These are phyloP conservation scores for Gossypium australe DNA, from an alignment of 345 rosid species.

Conservation along the genomic window DNA sequence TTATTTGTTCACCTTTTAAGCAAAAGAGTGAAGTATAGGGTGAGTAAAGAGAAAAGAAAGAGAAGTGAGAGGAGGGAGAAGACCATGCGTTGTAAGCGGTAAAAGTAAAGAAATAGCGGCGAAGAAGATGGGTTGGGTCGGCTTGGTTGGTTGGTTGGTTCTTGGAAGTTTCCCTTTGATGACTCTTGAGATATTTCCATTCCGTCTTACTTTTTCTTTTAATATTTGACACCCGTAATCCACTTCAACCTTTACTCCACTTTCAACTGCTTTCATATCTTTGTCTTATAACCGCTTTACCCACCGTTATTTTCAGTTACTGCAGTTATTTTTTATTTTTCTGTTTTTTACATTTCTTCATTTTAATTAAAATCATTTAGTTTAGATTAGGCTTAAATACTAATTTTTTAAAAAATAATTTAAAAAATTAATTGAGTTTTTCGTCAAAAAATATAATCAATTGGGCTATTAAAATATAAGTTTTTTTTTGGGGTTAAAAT, in stretches of 20 bases:
- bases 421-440: no score
- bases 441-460: no score
- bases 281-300: not conserved
- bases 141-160: constrained; percentile 11
- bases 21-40: not conserved
- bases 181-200: not conserved
- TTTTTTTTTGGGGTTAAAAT: no score
- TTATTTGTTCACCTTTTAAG: not conserved
- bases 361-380: not conserved
- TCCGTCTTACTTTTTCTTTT: not conserved
- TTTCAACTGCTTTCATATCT: constrained; percentile 4
- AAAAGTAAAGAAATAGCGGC: not conserved
- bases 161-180: constrained; percentile 22
- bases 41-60: not conserved
- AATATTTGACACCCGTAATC: not conserved
- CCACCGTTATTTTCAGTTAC: not conserved
- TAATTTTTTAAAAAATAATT: no score
- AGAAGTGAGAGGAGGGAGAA: not conserved
- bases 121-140: not conserved
- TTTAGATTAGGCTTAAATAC: not conserved
- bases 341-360: not conserved
- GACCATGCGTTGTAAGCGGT: not conserved
- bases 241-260: not conserved
- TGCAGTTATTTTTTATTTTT: not conserved
- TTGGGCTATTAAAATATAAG: no score